Evolutionary conservation across 2,329 filamentous ascomycete genomes (phyloP), one percentile per base, ranked within the genome.

Genomic region (Fusarium sambucinum): DNA sequence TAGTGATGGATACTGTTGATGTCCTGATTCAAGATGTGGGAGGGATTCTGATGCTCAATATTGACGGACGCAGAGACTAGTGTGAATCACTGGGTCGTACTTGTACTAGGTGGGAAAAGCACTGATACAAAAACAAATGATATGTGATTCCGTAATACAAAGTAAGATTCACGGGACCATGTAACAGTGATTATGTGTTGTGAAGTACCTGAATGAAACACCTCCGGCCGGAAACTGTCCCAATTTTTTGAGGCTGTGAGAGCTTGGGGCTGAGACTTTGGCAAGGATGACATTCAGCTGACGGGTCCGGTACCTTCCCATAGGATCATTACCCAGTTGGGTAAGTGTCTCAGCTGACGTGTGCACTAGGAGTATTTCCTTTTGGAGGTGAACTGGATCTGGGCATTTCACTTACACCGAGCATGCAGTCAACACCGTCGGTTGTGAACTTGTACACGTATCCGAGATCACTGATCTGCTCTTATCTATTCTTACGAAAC

Each of bases 11-110:
- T 4, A n/a, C 4, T 19, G n/a, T 8, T 38, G n/a, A 13, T 38
- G 6, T 19, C 6, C n/a, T 8, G 1, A 19, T 38, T n/a, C 11
- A 13, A 38, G 6, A 19, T 4, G n/a, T 7, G 2, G n/a, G 35
- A 19, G 10, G 2, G 35, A 16, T 1, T 19, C 6, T 38, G 11
- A 38, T 19, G 12, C 3, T 38, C 5, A 38, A 38, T 38, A 12
- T 4, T n/a, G 17, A 4, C 7, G 10, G 17, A 12, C 12, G 13
- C 3, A 6, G n/a, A 13, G 2, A n/a, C 12, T 0, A 4, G 3
- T 38, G n/a, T 38, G 41, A 45, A 6, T 45, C 41, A n/a, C 23
- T 17, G 10, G 17, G 23, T 9, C 5, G 25, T n/a, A 29, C 25
- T 44, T 13, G 25, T 9, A 12, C 27, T 27, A n/a, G 17, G 23